These are phyloP conservation scores for Rhizopogon vulgaris DNA, from an alignment of 768 basidiomycete species.

Conservation along the genomic window DNA sequence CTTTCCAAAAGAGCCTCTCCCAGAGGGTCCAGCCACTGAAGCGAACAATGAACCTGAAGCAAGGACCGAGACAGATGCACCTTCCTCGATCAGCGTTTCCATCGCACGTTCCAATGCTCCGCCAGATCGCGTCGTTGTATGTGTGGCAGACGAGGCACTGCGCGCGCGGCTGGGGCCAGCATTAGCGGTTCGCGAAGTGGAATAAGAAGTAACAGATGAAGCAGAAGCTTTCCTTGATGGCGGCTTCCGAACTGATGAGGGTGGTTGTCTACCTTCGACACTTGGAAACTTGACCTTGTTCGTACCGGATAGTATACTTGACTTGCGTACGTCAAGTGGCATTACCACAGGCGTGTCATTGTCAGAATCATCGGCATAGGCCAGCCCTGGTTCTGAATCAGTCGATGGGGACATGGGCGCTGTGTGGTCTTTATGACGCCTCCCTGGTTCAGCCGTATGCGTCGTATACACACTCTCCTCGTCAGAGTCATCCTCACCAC, in stretches of 20 bases:
- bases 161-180: slow-evolving; percentile 11
- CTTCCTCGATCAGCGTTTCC: slow-evolving; percentile 45
- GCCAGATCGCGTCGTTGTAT: slow-evolving; percentile 21
- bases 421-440: slow-evolving; percentile 10
- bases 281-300: slow-evolving; percentile 32
- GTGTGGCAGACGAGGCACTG: slow-evolving; percentile 23
- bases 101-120: slow-evolving; percentile 44
- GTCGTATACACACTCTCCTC: slow-evolving; percentile 30
- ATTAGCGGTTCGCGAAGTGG: slow-evolving; percentile 7
- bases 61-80: slow-evolving; percentile 28
- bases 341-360: slow-evolving; percentile 27
- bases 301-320: slow-evolving; percentile 2
- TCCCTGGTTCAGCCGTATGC: slow-evolving; percentile 13
- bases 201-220: slow-evolving; percentile 15
- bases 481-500: slow-evolving; percentile 19
- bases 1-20: slow-evolving; percentile 19
- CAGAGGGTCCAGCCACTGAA: slow-evolving; percentile 17
- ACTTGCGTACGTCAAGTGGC: slow-evolving; percentile 21
- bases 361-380: slow-evolving; percentile 31
- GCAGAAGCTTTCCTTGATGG: slow-evolving; percentile 21
- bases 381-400: slow-evolving; percentile 28
- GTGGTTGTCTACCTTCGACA: slow-evolving; percentile 8
- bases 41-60: slow-evolving; percentile 29
- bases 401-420: slow-evolving; percentile 20
- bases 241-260: slow-evolving; percentile 10